Conservation (phyloP, 2,329 filamentous ascomycete genomes). For the Fusarium neocosmosporiellum region DNA sequence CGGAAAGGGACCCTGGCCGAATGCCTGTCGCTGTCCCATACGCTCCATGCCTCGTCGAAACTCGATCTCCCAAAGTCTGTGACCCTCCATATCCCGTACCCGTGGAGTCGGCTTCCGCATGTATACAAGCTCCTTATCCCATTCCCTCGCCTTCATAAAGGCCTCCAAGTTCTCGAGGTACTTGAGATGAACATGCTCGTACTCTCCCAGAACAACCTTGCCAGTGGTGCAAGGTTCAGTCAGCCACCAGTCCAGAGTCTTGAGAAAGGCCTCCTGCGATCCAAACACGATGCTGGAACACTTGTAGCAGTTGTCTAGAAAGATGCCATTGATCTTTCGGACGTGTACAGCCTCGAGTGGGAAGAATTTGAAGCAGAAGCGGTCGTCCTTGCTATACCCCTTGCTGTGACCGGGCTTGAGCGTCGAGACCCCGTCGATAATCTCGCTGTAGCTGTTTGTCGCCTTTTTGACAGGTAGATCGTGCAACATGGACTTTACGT, state of each 20-base stretch:
- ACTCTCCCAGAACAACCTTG: background rate
- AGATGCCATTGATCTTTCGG: background rate
- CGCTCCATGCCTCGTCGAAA: background rate
- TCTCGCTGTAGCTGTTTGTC: background rate
- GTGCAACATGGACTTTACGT: background rate
- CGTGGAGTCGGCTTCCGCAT: background rate
- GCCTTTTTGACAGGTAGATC: slow-evolving; percentile 9
- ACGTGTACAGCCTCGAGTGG: background rate
- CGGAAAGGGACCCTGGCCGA: too few species aligned
- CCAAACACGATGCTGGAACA: slow-evolving; percentile 1
- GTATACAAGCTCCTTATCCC: background rate
- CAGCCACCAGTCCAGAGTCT: background rate
- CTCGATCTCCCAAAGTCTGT: background rate
- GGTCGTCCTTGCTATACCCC: background rate
- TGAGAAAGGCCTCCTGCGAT: background rate
- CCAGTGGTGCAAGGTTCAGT: background rate
- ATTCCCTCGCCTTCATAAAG: background rate
- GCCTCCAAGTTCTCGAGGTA: background rate
- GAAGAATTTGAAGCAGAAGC: slow-evolving; percentile 10
- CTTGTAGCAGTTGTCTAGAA: background rate
- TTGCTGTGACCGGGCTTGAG: background rate
- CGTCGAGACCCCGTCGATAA: background rate
- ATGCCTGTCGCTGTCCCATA: background rate
- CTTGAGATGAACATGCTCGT: background rate
- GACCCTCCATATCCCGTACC: background rate